Base-by-base conservation (phyloP, 305 asterid genomes). In the Fraxinus nigra region DNA sequence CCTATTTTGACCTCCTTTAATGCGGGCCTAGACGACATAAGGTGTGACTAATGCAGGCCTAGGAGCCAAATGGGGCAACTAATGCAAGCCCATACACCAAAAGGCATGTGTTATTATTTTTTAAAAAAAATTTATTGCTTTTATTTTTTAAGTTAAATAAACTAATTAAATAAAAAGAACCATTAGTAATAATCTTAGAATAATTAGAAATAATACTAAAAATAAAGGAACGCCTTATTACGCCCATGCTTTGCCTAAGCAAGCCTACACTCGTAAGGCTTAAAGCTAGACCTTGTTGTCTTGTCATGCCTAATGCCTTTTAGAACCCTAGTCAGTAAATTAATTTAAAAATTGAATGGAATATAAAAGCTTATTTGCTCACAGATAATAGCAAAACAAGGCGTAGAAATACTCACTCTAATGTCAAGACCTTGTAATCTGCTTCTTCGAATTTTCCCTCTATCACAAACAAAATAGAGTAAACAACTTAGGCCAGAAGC, bases 401-500 rank as follows among this genome's bases (percentile, higher is more conserved):
- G 73, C 26, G 32, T 56, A 65, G 54, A 84, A 78, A 80, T 76
- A 91, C 99, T 91, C 91, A 97, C 99, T 87, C 98, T 91, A 82
- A 94, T 97, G 87, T 97, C 99, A 88, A 97, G 98, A 63, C 97
- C 91, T 87, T 89, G 90, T 81, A 97, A 92, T 91, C 98, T 92
- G 90, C 91, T 92, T 84, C 98, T 93, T 78, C 97, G 94, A 81
- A 97, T 92, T 91, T 92, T 93, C 87, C 99, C 98, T 89, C 93
- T 92, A 87, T 97, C 98, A 77, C 99, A 97, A 81, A 94, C 90
- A 73, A 97, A 93, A 87, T 97, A 94, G 79, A 97, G 89, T 76
- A 97, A 89, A 90, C 99, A 94, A 91, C 99, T 95, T 63, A 97
- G 87, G 81, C 98, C 91, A 87, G 99, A 94, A 84, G 99, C 97